Evolutionary conservation across 345 rosid species (phyloP).

Genomic region (Brassica nigra): DNA sequence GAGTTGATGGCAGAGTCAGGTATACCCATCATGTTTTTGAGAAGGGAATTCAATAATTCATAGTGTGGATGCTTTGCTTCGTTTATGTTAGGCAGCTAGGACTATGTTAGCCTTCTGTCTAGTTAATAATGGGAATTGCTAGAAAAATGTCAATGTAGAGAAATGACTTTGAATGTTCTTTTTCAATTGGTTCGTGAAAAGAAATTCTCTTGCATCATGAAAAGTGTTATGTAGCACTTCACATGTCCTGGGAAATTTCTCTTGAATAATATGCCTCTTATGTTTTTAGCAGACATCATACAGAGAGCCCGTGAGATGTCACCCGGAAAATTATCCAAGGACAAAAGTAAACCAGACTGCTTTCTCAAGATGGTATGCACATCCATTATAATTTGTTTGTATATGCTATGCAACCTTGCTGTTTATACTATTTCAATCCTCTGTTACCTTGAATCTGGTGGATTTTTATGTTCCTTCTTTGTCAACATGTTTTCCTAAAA

Average conservation of each 20-base stretch:
- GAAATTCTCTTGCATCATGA: slow-evolving; percentile 5
- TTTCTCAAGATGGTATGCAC: slow-evolving; percentile 81
- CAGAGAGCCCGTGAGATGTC: slow-evolving; percentile 70
- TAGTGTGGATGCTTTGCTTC: not conserved
- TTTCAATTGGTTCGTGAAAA: slow-evolving; percentile 4
- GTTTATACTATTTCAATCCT: not conserved
- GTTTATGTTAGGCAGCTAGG: slow-evolving; percentile 7
- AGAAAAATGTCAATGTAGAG: not conserved
- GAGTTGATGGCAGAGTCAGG: slow-evolving; percentile 49
- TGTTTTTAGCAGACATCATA: slow-evolving; percentile 52
- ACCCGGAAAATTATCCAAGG: slow-evolving; percentile 58
- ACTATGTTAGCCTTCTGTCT: not conserved
- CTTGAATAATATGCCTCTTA: slow-evolving; percentile 10
- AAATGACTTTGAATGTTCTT: not conserved
- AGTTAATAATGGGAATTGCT: slow-evolving; percentile 16
- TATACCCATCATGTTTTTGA: slow-evolving; percentile 29
- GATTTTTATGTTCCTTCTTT: slow-evolving; percentile 3
- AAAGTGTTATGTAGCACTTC: not conserved
- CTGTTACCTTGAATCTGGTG: slow-evolving; percentile 7
- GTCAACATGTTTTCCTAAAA: not conserved
- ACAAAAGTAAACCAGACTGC: slow-evolving; percentile 63
- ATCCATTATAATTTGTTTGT: not conserved
- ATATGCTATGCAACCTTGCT: not conserved
- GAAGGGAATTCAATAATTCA: not conserved
- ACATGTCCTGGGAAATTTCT: not conserved